These are phyloP conservation scores for Mortierella sp. DNA, from an alignment of 371 early-diverging fungal species.

Conservation along the genomic window DNA sequence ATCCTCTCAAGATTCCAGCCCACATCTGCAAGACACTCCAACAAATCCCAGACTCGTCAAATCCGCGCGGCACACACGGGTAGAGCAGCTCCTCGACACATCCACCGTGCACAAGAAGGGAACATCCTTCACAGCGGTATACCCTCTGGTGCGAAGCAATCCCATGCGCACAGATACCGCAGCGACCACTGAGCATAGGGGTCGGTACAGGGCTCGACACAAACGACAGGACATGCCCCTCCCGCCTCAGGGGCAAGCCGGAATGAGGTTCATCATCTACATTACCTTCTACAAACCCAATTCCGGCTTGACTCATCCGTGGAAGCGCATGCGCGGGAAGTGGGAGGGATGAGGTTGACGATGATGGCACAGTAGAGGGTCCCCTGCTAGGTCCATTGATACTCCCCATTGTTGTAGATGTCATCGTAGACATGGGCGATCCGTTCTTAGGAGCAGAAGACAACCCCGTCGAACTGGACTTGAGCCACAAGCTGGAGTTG, in stretches of 20 bases:
- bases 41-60: constrained; percentile 80
- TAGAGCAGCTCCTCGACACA: constrained; percentile 70
- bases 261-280: constrained; percentile 25
- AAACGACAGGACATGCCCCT: constrained; percentile 36
- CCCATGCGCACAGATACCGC: constrained; percentile 35
- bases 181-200: constrained; percentile 30
- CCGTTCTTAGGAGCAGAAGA: constrained; percentile 12
- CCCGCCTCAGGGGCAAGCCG: constrained; percentile 11
- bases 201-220: constrained; percentile 30
- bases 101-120: constrained; percentile 69
- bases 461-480: constrained; percentile 17
- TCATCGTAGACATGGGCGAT: constrained; percentile 46
- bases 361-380: background rate
- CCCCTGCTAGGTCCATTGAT: constrained; percentile 30
- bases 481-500: constrained; percentile 39
- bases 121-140: constrained; percentile 63
- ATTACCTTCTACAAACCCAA: constrained; percentile 21
- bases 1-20: constrained; percentile 82
- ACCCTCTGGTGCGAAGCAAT: constrained; percentile 27
- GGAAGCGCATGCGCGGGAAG: constrained; percentile 15
- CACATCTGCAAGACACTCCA: constrained; percentile 82
- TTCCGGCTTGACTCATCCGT: constrained; percentile 11
- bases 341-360: constrained; percentile 21
- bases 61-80: constrained; percentile 72
- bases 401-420: constrained; percentile 47